phyloP scores from a whole-genome alignment of 106 monocot genomes.

The Dendrobium catenatum region DNA sequence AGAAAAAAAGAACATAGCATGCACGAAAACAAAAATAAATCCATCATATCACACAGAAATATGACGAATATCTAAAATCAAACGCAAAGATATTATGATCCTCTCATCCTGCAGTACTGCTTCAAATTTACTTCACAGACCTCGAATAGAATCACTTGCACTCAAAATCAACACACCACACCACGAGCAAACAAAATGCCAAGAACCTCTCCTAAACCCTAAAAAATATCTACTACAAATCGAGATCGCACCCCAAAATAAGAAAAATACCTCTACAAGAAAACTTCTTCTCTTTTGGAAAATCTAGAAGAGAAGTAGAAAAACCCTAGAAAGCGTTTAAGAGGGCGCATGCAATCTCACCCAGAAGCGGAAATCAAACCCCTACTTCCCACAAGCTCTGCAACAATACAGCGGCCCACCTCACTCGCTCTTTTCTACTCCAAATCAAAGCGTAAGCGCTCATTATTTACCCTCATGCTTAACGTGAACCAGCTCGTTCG shows the following conservation, averaged over 20 bases:
- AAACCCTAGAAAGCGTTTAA: background rate
- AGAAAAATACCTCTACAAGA: background rate
- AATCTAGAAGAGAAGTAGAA: background rate
- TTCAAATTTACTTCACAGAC: background rate
- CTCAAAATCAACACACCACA: background rate
- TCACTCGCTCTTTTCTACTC: too few relatives aligned
- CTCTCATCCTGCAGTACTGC: too few relatives aligned
- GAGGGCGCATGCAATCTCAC: background rate
- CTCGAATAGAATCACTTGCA: background rate
- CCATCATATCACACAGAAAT: background rate
- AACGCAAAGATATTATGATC: too few relatives aligned
- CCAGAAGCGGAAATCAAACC: background rate
- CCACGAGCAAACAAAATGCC: background rate
- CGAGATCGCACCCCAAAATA: background rate
- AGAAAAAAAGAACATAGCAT: background rate
- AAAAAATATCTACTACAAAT: background rate
- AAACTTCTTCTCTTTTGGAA: background rate
- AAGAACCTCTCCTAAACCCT: background rate
- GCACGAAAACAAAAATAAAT: background rate
- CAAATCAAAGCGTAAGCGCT: too few relatives aligned
- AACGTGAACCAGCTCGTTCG: background rate
- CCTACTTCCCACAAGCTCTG: background rate
- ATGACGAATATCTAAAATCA: too few relatives aligned
- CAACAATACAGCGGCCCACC: background rate
- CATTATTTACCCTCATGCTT: background rate